phyloP scores from a whole-genome alignment of 306 rosid species.

The Cyamopsis tetragonoloba region DNA sequence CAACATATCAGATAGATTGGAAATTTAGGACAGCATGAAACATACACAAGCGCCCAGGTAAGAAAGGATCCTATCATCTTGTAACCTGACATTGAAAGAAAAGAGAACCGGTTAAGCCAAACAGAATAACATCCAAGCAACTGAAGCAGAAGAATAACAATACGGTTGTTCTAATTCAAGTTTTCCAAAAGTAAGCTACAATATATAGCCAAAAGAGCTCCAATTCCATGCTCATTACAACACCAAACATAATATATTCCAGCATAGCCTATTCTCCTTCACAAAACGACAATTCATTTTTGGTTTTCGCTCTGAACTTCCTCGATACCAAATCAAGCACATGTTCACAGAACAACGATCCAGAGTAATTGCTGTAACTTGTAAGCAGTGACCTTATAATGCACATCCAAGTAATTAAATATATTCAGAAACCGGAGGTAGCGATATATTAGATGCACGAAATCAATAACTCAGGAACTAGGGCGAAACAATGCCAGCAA shows the following conservation, averaged over 20 bases:
- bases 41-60: conserved; percentile 92
- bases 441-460: neutral
- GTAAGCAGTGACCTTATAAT: neutral
- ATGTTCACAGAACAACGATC: neutral
- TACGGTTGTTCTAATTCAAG: neutral
- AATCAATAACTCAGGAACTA: neutral
- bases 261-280: neutral
- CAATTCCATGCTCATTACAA: neutral
- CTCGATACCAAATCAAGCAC: neutral
- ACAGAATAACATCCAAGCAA: conserved; percentile 18
- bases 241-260: neutral
- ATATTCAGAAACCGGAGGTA: neutral
- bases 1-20: neutral
- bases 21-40: neutral
- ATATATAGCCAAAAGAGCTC: neutral
- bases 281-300: neutral
- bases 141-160: neutral
- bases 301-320: neutral
- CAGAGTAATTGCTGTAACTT: neutral
- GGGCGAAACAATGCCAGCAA: conserved; percentile 13
- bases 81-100: conserved; percentile 43
- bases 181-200: neutral
- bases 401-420: neutral
- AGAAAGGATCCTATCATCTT: conserved; percentile 90
- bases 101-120: conserved; percentile 29